Percentiles rank a stretch among this genome's conserved stretches.
phyloP scores from a whole-genome alignment of 345 rosid genomes.

The Salix koriyanagi region DNA sequence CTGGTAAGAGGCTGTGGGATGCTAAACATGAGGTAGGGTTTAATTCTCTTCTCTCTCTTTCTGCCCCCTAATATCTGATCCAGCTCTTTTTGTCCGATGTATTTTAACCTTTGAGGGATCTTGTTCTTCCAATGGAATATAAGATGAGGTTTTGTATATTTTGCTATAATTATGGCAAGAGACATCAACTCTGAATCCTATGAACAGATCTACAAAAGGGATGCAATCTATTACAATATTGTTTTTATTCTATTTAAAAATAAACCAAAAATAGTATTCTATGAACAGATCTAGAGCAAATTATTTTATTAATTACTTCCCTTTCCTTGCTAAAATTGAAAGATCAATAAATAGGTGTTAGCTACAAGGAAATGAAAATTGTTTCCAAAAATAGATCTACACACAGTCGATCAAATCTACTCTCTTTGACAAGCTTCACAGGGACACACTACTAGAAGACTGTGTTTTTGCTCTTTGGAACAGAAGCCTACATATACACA shows the following conservation, averaged over 20 bases:
- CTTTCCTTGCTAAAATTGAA: slow-evolving; percentile 25
- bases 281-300: slow-evolving; percentile 46
- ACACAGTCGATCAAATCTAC: background rate
- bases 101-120: background rate
- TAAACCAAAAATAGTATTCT: slow-evolving; percentile 15
- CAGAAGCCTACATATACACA: no score
- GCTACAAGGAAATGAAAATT: slow-evolving; percentile 5
- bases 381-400: slow-evolving; percentile 11
- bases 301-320: slow-evolving; percentile 13
- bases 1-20: slow-evolving; percentile 88
- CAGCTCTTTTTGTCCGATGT: slow-evolving; percentile 3
- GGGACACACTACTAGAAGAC: background rate
- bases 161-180: slow-evolving; percentile 44
- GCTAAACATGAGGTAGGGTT: slow-evolving; percentile 85
- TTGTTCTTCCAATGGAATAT: slow-evolving; percentile 16
- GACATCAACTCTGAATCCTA: slow-evolving; percentile 39
- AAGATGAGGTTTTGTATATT: slow-evolving; percentile 8
- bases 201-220: slow-evolving; percentile 61
- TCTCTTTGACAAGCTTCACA: background rate
- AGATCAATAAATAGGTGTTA: background rate
- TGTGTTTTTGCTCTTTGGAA: background rate
- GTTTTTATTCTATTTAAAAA: slow-evolving; percentile 9
- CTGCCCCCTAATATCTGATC: background rate
- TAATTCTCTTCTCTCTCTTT: background rate
- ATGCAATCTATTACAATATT: slow-evolving; percentile 2